Evolutionary conservation across 345 rosid genomes (phyloP).

Genomic region (Aquilaria sinensis): DNA sequence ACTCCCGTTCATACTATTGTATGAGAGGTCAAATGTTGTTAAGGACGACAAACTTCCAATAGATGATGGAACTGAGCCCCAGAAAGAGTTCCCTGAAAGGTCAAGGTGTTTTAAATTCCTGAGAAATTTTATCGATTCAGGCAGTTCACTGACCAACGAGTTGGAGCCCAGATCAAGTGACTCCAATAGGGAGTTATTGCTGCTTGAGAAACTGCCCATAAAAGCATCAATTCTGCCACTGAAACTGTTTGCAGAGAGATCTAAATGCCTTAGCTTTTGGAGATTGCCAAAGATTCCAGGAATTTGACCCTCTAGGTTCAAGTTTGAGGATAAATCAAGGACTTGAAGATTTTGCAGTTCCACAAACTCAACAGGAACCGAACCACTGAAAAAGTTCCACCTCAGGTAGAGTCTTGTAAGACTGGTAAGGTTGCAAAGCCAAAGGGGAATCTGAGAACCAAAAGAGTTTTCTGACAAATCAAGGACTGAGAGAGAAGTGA

Average conservation of each 20-base stretch:
- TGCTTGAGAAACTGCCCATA: slow-evolving; percentile 23
- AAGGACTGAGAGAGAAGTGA: slow-evolving; percentile 48
- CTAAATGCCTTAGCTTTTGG: slow-evolving; percentile 25
- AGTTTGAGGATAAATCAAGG: slow-evolving; percentile 36
- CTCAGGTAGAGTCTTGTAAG: slow-evolving; percentile 33
- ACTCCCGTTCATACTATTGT: slow-evolving; percentile 41
- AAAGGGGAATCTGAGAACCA: slow-evolving; percentile 30
- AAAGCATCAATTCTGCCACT: slow-evolving; percentile 34
- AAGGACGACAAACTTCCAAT: slow-evolving; percentile 34
- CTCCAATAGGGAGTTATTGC: slow-evolving; percentile 23
- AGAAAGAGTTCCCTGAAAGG: slow-evolving; percentile 36
- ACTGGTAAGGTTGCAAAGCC: slow-evolving; percentile 48
- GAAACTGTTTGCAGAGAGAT: slow-evolving; percentile 45
- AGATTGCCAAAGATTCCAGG: slow-evolving; percentile 32
- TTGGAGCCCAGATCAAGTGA: slow-evolving; percentile 33
- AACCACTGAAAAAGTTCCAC: slow-evolving; percentile 31
- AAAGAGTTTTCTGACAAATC: slow-evolving; percentile 47
- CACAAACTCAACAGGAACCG: slow-evolving; percentile 32
- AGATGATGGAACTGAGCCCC: slow-evolving; percentile 42
- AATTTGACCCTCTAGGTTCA: slow-evolving; percentile 31
- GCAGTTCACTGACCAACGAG: slow-evolving; percentile 34
- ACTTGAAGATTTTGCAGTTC: slow-evolving; percentile 23
- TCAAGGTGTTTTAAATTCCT: slow-evolving; percentile 25
- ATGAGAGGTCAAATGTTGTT: slow-evolving; percentile 34
- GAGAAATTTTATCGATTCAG: slow-evolving; percentile 40